Evolutionary conservation across 148 eudicot genomes (phyloP).

Genomic region (Cornus kousa): DNA sequence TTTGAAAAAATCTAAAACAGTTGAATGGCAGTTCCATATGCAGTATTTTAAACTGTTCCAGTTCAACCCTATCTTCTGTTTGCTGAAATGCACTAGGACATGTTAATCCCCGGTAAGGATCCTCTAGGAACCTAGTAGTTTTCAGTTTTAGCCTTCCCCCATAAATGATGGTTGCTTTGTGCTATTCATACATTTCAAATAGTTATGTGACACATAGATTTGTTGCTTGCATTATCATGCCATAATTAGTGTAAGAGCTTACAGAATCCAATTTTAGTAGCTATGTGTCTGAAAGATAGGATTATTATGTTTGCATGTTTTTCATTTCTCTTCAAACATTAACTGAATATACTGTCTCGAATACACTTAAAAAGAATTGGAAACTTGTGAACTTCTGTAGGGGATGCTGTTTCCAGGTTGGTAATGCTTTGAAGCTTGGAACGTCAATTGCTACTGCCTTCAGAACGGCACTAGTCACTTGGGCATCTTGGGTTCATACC

Average conservation of each 20-base stretch:
- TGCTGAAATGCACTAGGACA: too few relatives aligned
- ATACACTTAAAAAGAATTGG: not conserved
- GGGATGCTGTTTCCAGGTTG: slow-evolving; percentile 84
- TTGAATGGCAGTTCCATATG: too few relatives aligned
- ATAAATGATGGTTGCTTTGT: not conserved
- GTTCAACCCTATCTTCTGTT: too few relatives aligned
- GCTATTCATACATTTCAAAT: not conserved
- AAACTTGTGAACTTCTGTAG: slow-evolving; percentile 35
- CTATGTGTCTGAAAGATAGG: not conserved
- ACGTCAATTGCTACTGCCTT: slow-evolving; percentile 67
- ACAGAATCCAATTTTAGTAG: not conserved
- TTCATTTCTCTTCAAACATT: not conserved
- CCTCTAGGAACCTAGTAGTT: too few relatives aligned
- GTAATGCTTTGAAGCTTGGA: slow-evolving; percentile 73
- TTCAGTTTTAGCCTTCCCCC: not conserved
- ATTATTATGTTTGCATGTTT: too few relatives aligned
- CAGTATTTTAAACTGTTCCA: too few relatives aligned
- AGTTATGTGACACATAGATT: not conserved
- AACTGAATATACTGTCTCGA: not conserved
- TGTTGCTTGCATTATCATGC: not conserved
- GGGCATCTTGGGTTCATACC: slow-evolving; percentile 87
- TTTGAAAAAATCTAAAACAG: too few relatives aligned
- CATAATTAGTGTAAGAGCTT: not conserved
- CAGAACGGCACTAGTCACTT: slow-evolving; percentile 59
- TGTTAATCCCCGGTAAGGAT: too few relatives aligned